Percentiles rank a stretch among this genome's conserved stretches.
phyloP scores from a whole-genome alignment of 2,329 filamentous ascomycete species.

The Fusarium poae region DNA sequence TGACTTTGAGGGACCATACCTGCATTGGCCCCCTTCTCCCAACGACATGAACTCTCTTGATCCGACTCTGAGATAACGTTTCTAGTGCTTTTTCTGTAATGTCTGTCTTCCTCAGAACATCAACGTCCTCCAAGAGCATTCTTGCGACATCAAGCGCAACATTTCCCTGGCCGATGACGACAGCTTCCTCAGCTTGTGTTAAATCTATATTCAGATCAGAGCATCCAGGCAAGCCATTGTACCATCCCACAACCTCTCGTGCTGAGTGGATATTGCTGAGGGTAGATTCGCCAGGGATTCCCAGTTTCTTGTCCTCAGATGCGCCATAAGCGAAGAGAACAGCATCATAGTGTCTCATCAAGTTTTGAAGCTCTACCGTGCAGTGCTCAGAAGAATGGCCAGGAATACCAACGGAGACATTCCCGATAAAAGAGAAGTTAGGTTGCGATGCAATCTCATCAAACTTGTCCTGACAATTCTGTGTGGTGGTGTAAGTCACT shows the following conservation, averaged over 20 bases:
- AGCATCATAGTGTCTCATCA: slow-evolving; percentile 89
- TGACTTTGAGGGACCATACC: slow-evolving; percentile 59
- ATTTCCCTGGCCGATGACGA: slow-evolving; percentile 95
- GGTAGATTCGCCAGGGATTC: slow-evolving; percentile 81
- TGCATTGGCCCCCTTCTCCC: slow-evolving; percentile 91
- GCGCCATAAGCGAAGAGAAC: slow-evolving; percentile 95
- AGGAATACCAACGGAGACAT: slow-evolving; percentile 79
- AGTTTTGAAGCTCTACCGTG: slow-evolving; percentile 72
- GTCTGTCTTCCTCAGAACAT: slow-evolving; percentile 82
- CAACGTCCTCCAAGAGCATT: slow-evolving; percentile 82
- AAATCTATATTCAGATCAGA: slow-evolving; percentile 79
- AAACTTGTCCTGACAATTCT: slow-evolving; percentile 97
- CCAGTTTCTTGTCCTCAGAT: slow-evolving; percentile 82
- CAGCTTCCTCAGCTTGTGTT: slow-evolving; percentile 80
- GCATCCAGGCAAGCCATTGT: slow-evolving; percentile 92
- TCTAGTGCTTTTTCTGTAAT: slow-evolving; percentile 88
- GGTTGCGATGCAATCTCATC: slow-evolving; percentile 85
- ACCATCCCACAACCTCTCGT: slow-evolving; percentile 96
- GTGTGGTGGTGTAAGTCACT: slow-evolving; percentile 12
- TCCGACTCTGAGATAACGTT: slow-evolving; percentile 75
- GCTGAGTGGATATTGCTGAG: slow-evolving; percentile 86
- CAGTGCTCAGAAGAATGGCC: slow-evolving; percentile 57
- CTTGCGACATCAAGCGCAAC: slow-evolving; percentile 94
- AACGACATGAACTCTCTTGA: slow-evolving; percentile 87
- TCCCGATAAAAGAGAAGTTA: slow-evolving; percentile 91